Evolutionary conservation across 1,139 yeast species (phyloP).

Genomic region (Saccharomyces hybrid): DNA sequence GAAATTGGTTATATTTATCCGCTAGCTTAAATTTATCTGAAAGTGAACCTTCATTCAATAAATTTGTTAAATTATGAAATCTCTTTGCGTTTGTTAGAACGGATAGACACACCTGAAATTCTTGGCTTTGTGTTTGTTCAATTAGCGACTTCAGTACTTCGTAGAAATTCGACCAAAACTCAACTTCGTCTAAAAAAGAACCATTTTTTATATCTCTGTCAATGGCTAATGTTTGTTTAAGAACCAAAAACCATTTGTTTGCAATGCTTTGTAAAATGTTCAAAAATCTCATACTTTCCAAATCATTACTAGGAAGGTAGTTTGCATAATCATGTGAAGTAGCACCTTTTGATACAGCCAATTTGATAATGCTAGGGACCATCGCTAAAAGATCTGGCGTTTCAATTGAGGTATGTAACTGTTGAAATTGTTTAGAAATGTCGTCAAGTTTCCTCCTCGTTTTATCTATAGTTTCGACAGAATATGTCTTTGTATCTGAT

Average conservation of each 20-base stretch:
- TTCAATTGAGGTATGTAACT: slow-evolving; percentile 59
- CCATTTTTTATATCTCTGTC: slow-evolving; percentile 50
- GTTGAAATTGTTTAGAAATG: slow-evolving; percentile 57
- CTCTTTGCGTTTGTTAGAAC: slow-evolving; percentile 65
- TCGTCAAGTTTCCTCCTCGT: slow-evolving; percentile 64
- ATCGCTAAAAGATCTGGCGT: slow-evolving; percentile 53
- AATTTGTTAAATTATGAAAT: slow-evolving; percentile 68
- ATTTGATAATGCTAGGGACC: slow-evolving; percentile 47
- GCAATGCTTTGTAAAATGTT: slow-evolving; percentile 61
- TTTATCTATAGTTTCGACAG: slow-evolving; percentile 34
- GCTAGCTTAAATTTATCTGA: slow-evolving; percentile 48
- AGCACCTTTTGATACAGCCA: slow-evolving; percentile 35
- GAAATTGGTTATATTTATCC: slow-evolving; percentile 48
- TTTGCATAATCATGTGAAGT: slow-evolving; percentile 25
- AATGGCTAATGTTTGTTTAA: slow-evolving; percentile 50
- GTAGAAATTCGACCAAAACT: slow-evolving; percentile 75
- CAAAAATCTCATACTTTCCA: slow-evolving; percentile 48
- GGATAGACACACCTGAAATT: slow-evolving; percentile 52
- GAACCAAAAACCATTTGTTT: slow-evolving; percentile 64
- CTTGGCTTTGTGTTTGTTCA: slow-evolving; percentile 49
- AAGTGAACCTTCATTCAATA: slow-evolving; percentile 66
- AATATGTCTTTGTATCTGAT: slow-evolving; percentile 13
- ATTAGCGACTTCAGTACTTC: slow-evolving; percentile 48
- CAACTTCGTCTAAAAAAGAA: slow-evolving; percentile 59
- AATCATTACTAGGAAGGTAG: slow-evolving; percentile 31